Percentiles rank a stretch among this genome's conserved stretches.
Conservation (phyloP, 768 basidiomycete genomes). For the Lentinus tigrinus region DNA sequence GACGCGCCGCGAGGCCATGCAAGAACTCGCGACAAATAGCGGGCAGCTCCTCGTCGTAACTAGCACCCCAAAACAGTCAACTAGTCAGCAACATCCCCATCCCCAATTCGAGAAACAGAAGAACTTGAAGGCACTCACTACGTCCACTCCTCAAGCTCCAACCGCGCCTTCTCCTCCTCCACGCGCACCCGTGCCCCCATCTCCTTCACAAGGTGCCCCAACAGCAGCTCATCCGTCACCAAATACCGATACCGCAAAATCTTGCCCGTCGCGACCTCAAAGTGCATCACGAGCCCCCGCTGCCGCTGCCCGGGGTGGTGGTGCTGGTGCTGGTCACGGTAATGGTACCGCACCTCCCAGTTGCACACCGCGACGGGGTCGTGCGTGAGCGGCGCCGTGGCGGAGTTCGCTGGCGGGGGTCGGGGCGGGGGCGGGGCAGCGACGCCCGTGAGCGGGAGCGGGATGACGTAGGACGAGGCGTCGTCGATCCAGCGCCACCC, state of each 20-base stretch:
- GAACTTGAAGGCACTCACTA: slow-evolving; percentile 11
- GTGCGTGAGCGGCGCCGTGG: slow-evolving; percentile 6
- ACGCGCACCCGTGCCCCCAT: not conserved
- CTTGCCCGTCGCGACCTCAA: slow-evolving; percentile 7
- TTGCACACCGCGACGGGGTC: slow-evolving; percentile 16
- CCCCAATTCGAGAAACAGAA: too few relatives aligned
- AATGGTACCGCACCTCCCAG: slow-evolving; percentile 6
- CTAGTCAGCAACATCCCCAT: too few relatives aligned
- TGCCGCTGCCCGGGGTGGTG: too few relatives aligned
- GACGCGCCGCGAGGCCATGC: slow-evolving; percentile 2
- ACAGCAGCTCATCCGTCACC: slow-evolving; percentile 8
- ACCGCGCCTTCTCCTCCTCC: slow-evolving; percentile 2
- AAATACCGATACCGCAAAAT: slow-evolving; percentile 7
- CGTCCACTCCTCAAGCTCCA: slow-evolving; percentile 11
- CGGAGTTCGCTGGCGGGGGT: not conserved
- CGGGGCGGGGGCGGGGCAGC: too few relatives aligned
- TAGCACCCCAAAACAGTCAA: not conserved
- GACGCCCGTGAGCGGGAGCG: slow-evolving; percentile 12
- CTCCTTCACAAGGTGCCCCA: not conserved
- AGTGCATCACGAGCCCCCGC: slow-evolving; percentile 9
- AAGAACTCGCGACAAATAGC: slow-evolving; percentile 6
- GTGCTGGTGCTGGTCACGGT: too few relatives aligned
- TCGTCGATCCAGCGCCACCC: slow-evolving; percentile 17
- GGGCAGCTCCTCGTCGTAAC: slow-evolving; percentile 11
- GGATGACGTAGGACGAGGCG: slow-evolving; percentile 10